Percentiles rank a stretch among this genome's conserved stretches.
phyloP scores from a whole-genome alignment of 1,284 basidiomycete species.

The Ceratobasidium sp. region DNA sequence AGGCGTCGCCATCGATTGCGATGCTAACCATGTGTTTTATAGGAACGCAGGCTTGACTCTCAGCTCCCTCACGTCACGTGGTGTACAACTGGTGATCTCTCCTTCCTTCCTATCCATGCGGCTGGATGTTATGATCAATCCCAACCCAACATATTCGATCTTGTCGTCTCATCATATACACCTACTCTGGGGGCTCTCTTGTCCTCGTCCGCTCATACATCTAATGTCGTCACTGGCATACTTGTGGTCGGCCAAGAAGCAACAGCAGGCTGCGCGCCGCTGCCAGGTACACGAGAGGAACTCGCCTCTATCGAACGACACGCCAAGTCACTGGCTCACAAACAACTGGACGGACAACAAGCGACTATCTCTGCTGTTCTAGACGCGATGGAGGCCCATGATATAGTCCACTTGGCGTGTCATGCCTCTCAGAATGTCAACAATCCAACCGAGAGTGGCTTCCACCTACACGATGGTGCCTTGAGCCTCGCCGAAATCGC shows the following conservation, averaged over 20 bases:
- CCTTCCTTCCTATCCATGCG: conserved; percentile 17
- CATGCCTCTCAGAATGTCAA: conserved; percentile 19
- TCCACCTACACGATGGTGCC: not conserved
- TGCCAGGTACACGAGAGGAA: not conserved
- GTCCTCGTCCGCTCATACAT: not conserved
- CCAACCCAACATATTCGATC: not conserved
- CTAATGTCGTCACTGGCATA: not conserved
- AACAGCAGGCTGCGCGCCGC: not conserved
- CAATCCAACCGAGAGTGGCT: conserved; percentile 3
- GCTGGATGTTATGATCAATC: not conserved
- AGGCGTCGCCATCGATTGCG: no score
- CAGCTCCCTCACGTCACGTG: conserved; percentile 8
- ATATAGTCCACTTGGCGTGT: conserved; percentile 28
- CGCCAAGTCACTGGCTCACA: not conserved
- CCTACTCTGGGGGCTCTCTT: not conserved
- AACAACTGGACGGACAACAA: not conserved
- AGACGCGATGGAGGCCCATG: not conserved
- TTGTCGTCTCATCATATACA: conserved; percentile 1
- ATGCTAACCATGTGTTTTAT: not conserved
- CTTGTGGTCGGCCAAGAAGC: not conserved
- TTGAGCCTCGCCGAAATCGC: conserved; percentile 5
- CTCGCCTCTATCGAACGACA: not conserved
- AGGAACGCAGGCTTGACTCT: not conserved
- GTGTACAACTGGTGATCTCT: conserved; percentile 14
- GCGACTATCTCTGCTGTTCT: not conserved